A percentile compares a stretch with the other conserved stretches of the same genome.
Conservation (phyloP, 2,329 filamentous ascomycete genomes). For the Metarhizium guizhouense region DNA sequence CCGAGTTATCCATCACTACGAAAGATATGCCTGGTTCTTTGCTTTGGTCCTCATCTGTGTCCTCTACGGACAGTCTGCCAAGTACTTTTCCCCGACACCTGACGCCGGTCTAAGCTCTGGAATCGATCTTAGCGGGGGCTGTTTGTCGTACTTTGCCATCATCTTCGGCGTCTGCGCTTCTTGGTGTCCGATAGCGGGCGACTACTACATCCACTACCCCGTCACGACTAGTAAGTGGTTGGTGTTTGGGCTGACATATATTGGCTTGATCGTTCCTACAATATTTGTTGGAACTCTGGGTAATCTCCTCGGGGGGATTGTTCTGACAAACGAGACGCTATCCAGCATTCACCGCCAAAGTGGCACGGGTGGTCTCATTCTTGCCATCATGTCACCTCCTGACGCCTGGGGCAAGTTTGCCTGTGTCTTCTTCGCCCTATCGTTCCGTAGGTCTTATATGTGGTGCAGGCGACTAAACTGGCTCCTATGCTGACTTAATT, state of each 20-base stretch:
- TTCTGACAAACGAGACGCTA: not conserved
- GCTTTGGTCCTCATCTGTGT: slow-evolving; percentile 12
- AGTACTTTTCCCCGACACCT: slow-evolving; percentile 6
- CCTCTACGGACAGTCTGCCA: slow-evolving; percentile 11
- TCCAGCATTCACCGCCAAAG: not conserved
- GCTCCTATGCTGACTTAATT: not conserved
- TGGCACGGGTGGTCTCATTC: slow-evolving; percentile 3
- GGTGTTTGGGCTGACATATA: slow-evolving; percentile 10
- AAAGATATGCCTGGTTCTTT: slow-evolving; percentile 13
- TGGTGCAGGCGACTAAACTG: not conserved
- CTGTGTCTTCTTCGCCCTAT: slow-evolving; percentile 4
- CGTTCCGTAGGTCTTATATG: not conserved
- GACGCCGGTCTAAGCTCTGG: slow-evolving; percentile 1
- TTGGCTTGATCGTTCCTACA: slow-evolving; percentile 9
- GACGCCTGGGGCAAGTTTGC: slow-evolving; percentile 5
- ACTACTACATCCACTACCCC: slow-evolving; percentile 12
- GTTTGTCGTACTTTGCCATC: slow-evolving; percentile 11
- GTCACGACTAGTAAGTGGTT: slow-evolving; percentile 9
- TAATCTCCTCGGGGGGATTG: slow-evolving; percentile 6
- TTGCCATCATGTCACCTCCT: slow-evolving; percentile 6
- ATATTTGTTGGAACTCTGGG: slow-evolving; percentile 10
- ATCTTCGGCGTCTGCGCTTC: slow-evolving; percentile 10
- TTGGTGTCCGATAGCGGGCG: slow-evolving; percentile 10
- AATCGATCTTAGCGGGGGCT: slow-evolving; percentile 7
- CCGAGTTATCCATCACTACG: slow-evolving; percentile 13